Evolutionary conservation across 164 flowering plant species (phyloP).

Genomic region (Liquidambar formosana): DNA sequence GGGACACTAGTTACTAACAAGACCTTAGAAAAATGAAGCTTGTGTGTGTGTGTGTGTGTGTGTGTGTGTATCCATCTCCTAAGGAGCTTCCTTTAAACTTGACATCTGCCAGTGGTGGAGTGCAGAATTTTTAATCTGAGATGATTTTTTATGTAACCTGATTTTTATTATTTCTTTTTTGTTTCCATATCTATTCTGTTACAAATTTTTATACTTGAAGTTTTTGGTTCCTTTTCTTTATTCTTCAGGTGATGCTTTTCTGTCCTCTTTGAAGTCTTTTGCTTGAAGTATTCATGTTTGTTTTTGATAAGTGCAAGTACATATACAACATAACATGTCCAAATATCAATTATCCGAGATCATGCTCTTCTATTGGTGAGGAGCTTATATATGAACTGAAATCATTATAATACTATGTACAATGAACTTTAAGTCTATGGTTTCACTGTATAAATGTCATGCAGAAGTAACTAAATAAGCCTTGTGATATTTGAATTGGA

Average conservation of each 20-base stretch:
- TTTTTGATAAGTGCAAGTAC: too few relatives aligned
- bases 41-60: background rate
- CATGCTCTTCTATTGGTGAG: too few relatives aligned
- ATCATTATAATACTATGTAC: too few relatives aligned
- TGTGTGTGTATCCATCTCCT: background rate
- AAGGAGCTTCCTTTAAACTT: conserved; percentile 1
- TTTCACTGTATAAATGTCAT: too few relatives aligned
- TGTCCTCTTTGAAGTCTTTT: too few relatives aligned
- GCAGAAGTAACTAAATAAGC: too few relatives aligned
- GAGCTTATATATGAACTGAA: too few relatives aligned
- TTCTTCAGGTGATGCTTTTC: background rate
- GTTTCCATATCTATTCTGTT: background rate
- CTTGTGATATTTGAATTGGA: too few relatives aligned
- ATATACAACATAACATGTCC: too few relatives aligned
- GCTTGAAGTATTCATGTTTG: too few relatives aligned
- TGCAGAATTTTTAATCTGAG: background rate
- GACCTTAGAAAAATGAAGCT: background rate
- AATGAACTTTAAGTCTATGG: too few relatives aligned
- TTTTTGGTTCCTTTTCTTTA: background rate
- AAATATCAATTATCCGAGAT: too few relatives aligned
- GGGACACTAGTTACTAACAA: background rate
- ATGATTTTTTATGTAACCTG: background rate
- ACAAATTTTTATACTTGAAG: background rate
- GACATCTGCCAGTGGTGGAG: background rate
- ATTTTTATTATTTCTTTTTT: background rate